phyloP scores from a whole-genome alignment of 2,329 filamentous ascomycete genomes.

The Claviceps quebecensis region DNA sequence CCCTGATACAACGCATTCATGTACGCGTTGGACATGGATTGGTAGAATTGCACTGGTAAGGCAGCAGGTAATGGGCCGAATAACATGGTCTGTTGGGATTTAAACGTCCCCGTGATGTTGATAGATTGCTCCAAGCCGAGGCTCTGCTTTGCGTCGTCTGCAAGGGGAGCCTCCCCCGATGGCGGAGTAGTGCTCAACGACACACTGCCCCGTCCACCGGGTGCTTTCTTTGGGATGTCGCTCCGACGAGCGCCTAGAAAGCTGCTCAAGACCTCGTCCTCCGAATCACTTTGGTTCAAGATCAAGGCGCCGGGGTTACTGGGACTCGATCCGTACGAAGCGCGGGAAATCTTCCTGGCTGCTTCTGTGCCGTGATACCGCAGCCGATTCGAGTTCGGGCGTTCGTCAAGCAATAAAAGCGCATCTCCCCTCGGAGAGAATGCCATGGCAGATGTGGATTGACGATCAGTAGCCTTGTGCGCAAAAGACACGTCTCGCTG shows the following conservation, averaged over 20 bases:
- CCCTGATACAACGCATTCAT: conserved; percentile 36
- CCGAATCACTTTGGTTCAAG: conserved; percentile 48
- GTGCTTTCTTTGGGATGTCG: conserved; percentile 26
- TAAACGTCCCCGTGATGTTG: conserved; percentile 41
- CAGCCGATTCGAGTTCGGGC: conserved; percentile 28
- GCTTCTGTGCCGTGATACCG: conserved; percentile 25
- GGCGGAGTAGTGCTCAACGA: conserved; percentile 42
- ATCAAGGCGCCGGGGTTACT: conserved; percentile 36
- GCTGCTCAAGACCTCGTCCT: conserved; percentile 47
- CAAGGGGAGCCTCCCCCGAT: conserved; percentile 17
- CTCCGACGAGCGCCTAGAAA: conserved; percentile 38
- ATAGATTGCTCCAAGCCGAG: conserved; percentile 45
- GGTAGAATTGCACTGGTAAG: conserved; percentile 36
- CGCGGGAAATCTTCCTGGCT: conserved; percentile 20
- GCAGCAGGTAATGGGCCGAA: conserved; percentile 42
- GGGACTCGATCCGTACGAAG: conserved; percentile 34
- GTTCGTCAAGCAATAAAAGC: conserved; percentile 48
- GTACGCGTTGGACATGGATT: conserved; percentile 42
- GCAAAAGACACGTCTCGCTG: conserved; percentile 54
- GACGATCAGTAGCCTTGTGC: conserved; percentile 47
- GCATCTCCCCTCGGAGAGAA: conserved; percentile 47
- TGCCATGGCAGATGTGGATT: conserved; percentile 45
- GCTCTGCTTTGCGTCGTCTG: conserved; percentile 24
- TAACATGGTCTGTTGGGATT: conserved; percentile 48
- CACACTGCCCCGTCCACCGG: conserved; percentile 28